Percentiles rank a stretch among this genome's conserved stretches.
Conservation (phyloP, 495 filamentous ascomycete genomes). For the Talaromyces borbonicus region DNA sequence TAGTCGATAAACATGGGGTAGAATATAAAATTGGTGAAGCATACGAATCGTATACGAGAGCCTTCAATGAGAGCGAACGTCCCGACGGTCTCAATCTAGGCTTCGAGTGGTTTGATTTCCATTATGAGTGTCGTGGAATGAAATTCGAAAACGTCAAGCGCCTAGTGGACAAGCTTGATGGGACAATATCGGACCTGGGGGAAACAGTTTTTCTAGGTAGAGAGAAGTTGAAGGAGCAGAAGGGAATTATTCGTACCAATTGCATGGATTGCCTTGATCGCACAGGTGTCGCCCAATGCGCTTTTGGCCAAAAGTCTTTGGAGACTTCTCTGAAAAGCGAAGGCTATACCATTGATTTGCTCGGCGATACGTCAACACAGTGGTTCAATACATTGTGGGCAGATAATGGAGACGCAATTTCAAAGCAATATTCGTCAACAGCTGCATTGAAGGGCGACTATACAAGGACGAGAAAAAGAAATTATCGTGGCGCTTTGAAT, state of each 20-base stretch:
- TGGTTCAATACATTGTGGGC: slow-evolving; percentile 97
- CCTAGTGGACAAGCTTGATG: slow-evolving; percentile 58
- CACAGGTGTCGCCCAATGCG: slow-evolving; percentile 88
- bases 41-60: slow-evolving; percentile 55
- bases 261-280: slow-evolving; percentile 97
- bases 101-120: slow-evolving; percentile 97
- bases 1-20: slow-evolving; percentile 78
- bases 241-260: slow-evolving; percentile 75
- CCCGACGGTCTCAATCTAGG: slow-evolving; percentile 44
- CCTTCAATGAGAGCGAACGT: slow-evolving; percentile 52
- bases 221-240: slow-evolving; percentile 46
- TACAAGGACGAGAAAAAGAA: slow-evolving; percentile 78
- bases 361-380: slow-evolving; percentile 59
- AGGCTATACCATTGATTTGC: slow-evolving; percentile 57
- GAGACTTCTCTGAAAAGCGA: slow-evolving; percentile 67
- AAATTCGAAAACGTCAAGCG: slow-evolving; percentile 87
- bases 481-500: slow-evolving; percentile 86
- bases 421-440: slow-evolving; percentile 69
- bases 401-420: slow-evolving; percentile 68
- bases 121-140: slow-evolving; percentile 84
- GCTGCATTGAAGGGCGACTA: slow-evolving; percentile 93
- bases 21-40: slow-evolving; percentile 68
- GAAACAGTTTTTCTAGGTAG: slow-evolving; percentile 49
- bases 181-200: slow-evolving; percentile 52
- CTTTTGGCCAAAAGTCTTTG: slow-evolving; percentile 65